Conservation (phyloP, 2,329 filamentous ascomycete species). For the Fusarium sambucinum region DNA sequence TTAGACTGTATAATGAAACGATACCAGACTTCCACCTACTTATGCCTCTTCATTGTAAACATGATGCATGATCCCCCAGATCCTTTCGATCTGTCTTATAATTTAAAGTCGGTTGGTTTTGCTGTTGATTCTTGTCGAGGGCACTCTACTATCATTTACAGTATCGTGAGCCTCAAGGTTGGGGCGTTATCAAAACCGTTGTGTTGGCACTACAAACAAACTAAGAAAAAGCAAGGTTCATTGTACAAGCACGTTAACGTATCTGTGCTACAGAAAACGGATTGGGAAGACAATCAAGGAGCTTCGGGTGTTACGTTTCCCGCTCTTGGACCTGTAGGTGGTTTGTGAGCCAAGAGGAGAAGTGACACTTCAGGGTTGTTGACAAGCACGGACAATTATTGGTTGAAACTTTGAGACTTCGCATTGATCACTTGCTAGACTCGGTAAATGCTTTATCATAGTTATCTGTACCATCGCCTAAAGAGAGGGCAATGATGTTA, state of each 20-base stretch:
- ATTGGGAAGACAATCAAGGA: slow-evolving; percentile 5
- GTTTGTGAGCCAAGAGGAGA: slow-evolving; percentile 7
- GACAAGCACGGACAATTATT: slow-evolving; percentile 1
- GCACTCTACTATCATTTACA: background rate
- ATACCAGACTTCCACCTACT: background rate
- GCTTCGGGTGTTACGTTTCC: slow-evolving; percentile 4
- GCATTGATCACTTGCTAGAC: background rate
- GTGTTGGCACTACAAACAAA: background rate
- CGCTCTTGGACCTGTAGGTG: slow-evolving; percentile 6
- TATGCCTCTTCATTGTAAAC: background rate
- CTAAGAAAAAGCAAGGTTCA: background rate
- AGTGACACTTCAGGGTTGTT: slow-evolving; percentile 7
- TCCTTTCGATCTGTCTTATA: background rate
- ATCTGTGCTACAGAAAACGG: slow-evolving; percentile 14
- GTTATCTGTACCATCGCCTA: background rate
- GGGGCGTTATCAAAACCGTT: background rate
- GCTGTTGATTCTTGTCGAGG: background rate
- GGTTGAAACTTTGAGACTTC: background rate
- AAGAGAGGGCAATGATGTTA: slow-evolving; percentile 8
- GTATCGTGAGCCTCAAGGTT: background rate
- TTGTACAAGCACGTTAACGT: background rate
- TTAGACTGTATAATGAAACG: background rate
- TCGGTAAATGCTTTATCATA: background rate
- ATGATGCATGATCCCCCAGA: background rate
- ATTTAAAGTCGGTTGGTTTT: background rate